Evolutionary conservation across 2,329 filamentous ascomycete genomes (phyloP).

Genomic region (Xylaria sp.): DNA sequence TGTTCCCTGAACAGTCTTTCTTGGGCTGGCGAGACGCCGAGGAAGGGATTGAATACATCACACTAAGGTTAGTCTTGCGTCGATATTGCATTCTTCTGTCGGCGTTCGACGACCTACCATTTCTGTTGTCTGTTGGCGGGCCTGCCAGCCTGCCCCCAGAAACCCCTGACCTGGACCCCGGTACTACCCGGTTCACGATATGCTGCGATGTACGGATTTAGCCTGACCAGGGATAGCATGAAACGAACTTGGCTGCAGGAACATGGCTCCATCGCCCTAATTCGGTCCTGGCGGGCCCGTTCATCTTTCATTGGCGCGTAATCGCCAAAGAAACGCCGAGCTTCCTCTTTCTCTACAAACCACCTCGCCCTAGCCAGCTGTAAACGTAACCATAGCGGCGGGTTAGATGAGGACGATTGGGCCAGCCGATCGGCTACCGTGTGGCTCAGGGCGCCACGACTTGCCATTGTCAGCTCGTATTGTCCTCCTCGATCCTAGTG

Average conservation of each 20-base stretch:
- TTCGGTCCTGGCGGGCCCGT: background rate
- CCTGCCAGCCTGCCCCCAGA: constrained; percentile 7
- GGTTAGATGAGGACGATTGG: constrained; percentile 22
- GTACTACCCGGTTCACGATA: constrained; percentile 6
- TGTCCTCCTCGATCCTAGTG: constrained; percentile 14
- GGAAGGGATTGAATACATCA: constrained; percentile 6
- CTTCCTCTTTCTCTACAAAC: constrained; percentile 33
- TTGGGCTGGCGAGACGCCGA: constrained; percentile 32
- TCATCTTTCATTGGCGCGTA: constrained; percentile 27
- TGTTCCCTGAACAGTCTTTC: background rate
- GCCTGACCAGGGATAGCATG: constrained; percentile 36
- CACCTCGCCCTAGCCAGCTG: background rate
- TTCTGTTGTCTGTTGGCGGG: constrained; percentile 19
- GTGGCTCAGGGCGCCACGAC: constrained; percentile 19
- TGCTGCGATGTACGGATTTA: constrained; percentile 22
- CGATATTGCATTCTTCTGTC: background rate
- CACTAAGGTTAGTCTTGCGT: constrained; percentile 1
- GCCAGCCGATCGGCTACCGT: constrained; percentile 18
- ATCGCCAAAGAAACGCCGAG: constrained; percentile 35
- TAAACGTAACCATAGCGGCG: constrained; percentile 1
- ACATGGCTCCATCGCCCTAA: constrained; percentile 26
- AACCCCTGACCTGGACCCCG: constrained; percentile 8
- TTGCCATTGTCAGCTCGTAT: constrained; percentile 33
- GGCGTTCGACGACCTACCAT: constrained; percentile 28
- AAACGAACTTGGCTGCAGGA: constrained; percentile 34